A percentile compares a stretch with the other conserved stretches of the same genome.
These are phyloP conservation scores for Clathrospora elynae DNA, from an alignment of 2,329 filamentous ascomycete genomes.

Conservation along the genomic window DNA sequence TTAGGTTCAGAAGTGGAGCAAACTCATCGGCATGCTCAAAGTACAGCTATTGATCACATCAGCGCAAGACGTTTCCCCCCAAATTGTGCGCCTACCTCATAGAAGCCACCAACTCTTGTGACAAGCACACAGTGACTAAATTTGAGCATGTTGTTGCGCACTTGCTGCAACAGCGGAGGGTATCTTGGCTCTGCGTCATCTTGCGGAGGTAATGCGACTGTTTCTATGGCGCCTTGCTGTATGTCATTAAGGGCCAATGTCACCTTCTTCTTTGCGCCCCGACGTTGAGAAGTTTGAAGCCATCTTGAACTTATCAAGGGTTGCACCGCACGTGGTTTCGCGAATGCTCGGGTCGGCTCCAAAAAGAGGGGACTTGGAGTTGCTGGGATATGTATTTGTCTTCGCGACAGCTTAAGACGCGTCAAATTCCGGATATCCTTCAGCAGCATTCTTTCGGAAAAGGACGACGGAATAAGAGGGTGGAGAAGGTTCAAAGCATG, in stretches of 20 bases:
- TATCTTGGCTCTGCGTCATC: slow-evolving; percentile 64
- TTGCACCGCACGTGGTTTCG: slow-evolving; percentile 36
- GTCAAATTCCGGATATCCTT: slow-evolving; percentile 12
- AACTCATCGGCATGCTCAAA: slow-evolving; percentile 93
- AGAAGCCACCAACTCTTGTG: slow-evolving; percentile 93
- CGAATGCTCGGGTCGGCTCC: slow-evolving; percentile 32
- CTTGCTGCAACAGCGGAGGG: slow-evolving; percentile 87
- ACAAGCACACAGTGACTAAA: slow-evolving; percentile 90
- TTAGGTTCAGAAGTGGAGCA: slow-evolving; percentile 83
- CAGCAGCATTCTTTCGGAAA: slow-evolving; percentile 26
- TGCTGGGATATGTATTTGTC: neutral
- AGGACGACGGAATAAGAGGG: slow-evolving; percentile 4
- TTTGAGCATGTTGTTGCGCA: slow-evolving; percentile 83
- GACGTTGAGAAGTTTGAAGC: slow-evolving; percentile 25
- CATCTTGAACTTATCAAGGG: slow-evolving; percentile 18
- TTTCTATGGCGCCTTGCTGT: slow-evolving; percentile 61
- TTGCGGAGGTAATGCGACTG: slow-evolving; percentile 48
- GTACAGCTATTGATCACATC: slow-evolving; percentile 64
- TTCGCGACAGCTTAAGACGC: slow-evolving; percentile 2
- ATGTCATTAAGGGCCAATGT: slow-evolving; percentile 51
- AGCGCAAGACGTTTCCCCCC: slow-evolving; percentile 13
- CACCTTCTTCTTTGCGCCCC: slow-evolving; percentile 51
- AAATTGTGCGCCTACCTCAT: slow-evolving; percentile 63
- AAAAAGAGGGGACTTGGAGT: slow-evolving; percentile 6
- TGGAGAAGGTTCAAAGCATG: slow-evolving; percentile 4